A percentile compares a stretch with the other conserved stretches of the same genome.
phyloP scores from a whole-genome alignment of 331 rosid species.

The Rosa hybrid region DNA sequence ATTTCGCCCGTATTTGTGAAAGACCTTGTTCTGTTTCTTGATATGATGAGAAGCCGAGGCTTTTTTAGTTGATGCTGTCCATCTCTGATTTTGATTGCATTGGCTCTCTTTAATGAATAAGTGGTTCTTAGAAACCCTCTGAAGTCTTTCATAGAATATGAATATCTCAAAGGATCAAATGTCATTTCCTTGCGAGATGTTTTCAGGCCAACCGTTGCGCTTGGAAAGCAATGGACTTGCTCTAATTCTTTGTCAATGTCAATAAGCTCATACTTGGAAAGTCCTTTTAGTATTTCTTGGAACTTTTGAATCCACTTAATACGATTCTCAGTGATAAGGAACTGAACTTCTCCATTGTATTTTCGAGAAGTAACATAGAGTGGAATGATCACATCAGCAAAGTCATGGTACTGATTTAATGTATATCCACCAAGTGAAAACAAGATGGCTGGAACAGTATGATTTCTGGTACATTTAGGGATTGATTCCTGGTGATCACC shows the following conservation, averaged over 20 bases:
- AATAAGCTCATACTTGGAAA: conserved; percentile 62
- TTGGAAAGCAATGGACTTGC: conserved; percentile 73
- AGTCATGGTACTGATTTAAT: conserved; percentile 87
- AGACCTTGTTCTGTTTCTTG: conserved; percentile 64
- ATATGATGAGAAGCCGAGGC: conserved; percentile 63
- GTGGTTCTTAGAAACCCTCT: conserved; percentile 57
- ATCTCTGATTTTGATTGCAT: conserved; percentile 41
- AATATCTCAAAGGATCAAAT: conserved; percentile 58
- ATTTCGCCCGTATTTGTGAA: conserved; percentile 66
- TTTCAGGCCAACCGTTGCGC: conserved; percentile 64
- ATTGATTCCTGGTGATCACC: conserved; percentile 5
- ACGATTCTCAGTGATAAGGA: conserved; percentile 48
- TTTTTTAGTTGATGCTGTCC: conserved; percentile 15
- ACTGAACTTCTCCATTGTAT: conserved; percentile 65
- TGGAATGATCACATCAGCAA: conserved; percentile 73
- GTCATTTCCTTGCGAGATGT: conserved; percentile 53
- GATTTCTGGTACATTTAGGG: conserved; percentile 50
- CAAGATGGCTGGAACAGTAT: conserved; percentile 64
- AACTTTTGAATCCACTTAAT: conserved; percentile 58
- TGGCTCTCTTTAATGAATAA: conserved; percentile 52
- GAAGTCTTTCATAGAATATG: conserved; percentile 70
- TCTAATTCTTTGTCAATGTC: conserved; percentile 52
- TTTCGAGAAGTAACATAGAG: conserved; percentile 62
- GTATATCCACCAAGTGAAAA: conserved; percentile 73
- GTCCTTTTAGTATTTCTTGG: conserved; percentile 40